Conservation (phyloP, 805 yeast species). For the Wickerhamiella azymoides region DNA sequence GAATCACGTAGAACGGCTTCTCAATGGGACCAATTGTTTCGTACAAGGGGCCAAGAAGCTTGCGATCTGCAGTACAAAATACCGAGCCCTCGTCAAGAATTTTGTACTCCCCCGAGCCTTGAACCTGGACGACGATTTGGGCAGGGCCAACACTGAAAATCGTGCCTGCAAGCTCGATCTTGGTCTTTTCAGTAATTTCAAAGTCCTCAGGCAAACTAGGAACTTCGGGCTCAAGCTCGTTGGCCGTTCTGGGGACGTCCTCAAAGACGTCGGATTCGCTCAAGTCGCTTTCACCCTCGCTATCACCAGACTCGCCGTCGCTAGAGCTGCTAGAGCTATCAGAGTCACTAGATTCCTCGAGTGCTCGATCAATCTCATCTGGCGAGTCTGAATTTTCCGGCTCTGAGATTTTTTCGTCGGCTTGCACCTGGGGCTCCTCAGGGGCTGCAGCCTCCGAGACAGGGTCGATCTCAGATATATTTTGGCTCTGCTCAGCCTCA, state of each 20-base stretch:
- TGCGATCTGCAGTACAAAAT: conserved; percentile 53
- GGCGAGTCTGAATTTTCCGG: neutral
- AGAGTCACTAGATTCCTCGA: conserved; percentile 18
- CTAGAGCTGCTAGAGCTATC: conserved; percentile 18
- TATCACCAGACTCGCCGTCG: conserved; percentile 18
- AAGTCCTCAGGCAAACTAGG: conserved; percentile 57
- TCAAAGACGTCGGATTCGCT: conserved; percentile 18
- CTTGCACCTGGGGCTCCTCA: neutral
- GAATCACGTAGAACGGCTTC: conserved; percentile 66
- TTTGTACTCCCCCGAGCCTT: conserved; percentile 67
- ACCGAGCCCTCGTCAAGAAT: conserved; percentile 68
- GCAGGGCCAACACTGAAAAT: conserved; percentile 56
- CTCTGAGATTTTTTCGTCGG: neutral
- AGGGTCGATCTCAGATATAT: neutral
- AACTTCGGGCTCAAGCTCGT: conserved; percentile 65
- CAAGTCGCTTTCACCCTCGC: conserved; percentile 18
- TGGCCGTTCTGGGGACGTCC: conserved; percentile 58
- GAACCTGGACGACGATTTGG: conserved; percentile 58
- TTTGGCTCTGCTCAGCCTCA: neutral
- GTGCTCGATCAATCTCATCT: conserved; percentile 15
- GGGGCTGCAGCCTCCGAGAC: neutral
- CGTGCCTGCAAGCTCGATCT: conserved; percentile 59
- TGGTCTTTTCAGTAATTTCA: conserved; percentile 41
- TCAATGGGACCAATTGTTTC: conserved; percentile 86
- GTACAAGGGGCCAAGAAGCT: conserved; percentile 59